phyloP scores from a whole-genome alignment of 2,329 filamentous ascomycete genomes.

The Myriosclerotinia scirpicola region DNA sequence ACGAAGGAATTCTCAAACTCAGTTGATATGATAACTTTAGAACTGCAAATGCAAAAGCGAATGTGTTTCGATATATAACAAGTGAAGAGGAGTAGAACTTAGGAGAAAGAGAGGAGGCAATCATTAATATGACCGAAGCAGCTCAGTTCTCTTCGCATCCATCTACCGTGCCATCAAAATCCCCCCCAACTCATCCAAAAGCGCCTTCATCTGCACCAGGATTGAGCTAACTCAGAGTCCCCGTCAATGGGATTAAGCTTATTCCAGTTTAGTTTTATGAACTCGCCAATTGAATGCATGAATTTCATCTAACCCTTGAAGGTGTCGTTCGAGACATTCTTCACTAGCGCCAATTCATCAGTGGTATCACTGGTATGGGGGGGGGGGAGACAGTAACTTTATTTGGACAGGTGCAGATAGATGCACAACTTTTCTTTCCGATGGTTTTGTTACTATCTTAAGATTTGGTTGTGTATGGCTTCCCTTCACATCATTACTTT shows the following conservation, averaged over 20 bases:
- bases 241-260: not conserved
- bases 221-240: conserved; percentile 1
- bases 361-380: too few relatives aligned
- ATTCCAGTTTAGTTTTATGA: too few relatives aligned
- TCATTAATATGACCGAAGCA: not conserved
- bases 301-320: not conserved
- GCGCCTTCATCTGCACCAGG: conserved; percentile 16
- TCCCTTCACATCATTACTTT: not conserved
- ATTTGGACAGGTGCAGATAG: not conserved
- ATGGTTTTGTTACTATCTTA: not conserved
- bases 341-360: not conserved
- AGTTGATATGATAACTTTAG: not conserved
- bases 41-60: conserved; percentile 7
- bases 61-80: not conserved
- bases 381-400: not conserved
- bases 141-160: not conserved
- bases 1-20: not conserved
- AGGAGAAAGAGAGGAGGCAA: conserved; percentile 1
- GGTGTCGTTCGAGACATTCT: conserved; percentile 2
- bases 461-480: too few relatives aligned
- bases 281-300: not conserved
- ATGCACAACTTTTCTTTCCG: conserved; percentile 14
- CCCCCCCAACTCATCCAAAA: conserved; percentile 5
- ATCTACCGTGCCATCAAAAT: not conserved
- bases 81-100: not conserved